Percentiles rank a stretch among this genome's conserved stretches.
Evolutionary conservation across 225 moss, liverwort and hornwort species (phyloP).

Genomic region (Physcomitrium patens): DNA sequence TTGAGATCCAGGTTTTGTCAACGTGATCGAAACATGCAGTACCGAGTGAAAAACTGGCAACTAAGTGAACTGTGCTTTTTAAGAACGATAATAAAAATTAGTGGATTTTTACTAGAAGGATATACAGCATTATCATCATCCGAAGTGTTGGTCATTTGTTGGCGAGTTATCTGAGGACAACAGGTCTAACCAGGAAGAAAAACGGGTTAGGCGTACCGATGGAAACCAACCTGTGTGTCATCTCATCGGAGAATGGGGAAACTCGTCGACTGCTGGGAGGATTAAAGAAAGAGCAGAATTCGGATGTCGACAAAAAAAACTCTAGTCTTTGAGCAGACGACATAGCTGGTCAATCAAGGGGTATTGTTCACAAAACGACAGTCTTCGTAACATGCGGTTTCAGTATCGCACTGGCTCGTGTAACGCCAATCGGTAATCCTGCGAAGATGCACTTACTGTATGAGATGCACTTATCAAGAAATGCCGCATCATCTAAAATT

Average conservation of each 20-base stretch:
- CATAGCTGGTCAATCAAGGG: constrained; percentile 21
- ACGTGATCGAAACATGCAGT: background rate
- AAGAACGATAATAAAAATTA: background rate
- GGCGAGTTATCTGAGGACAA: too few species aligned
- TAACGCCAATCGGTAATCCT: background rate
- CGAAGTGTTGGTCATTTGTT: too few species aligned
- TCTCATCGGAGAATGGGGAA: constrained; percentile 35
- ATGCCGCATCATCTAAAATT: too few species aligned
- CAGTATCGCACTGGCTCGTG: constrained; percentile 13
- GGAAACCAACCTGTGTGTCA: constrained; percentile 27
- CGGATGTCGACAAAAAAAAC: constrained; percentile 22
- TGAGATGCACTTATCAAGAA: too few species aligned
- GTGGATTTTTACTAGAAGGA: too few species aligned
- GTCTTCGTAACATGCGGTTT: constrained; percentile 12
- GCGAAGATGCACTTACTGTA: too few species aligned
- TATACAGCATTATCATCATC: too few species aligned
- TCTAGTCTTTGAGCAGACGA: constrained; percentile 23
- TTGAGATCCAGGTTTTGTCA: too few species aligned
- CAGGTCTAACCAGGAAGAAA: too few species aligned
- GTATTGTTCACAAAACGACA: constrained; percentile 4
- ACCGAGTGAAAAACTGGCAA: background rate
- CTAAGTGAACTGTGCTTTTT: background rate
- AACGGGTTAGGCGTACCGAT: too few species aligned
- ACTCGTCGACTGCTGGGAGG: constrained; percentile 33
- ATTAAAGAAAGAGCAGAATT: constrained; percentile 42